Evolutionary conservation across 768 basidiomycete species (phyloP).

Genomic region (Candolleomyces aberdarensis): DNA sequence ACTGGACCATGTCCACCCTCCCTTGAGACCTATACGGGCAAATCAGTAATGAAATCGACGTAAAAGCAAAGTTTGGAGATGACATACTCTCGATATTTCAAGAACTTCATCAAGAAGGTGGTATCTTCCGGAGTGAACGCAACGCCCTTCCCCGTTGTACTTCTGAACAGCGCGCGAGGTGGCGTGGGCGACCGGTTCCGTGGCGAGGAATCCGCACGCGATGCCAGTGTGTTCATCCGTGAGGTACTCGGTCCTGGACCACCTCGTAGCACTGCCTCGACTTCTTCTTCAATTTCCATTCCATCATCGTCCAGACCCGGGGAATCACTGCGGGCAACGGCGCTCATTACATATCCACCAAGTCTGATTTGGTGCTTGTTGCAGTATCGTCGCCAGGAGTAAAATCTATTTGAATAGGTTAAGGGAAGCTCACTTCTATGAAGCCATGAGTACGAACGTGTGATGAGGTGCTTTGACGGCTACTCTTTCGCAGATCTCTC

Average conservation of each 20-base stretch:
- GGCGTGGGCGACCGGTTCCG: conserved; percentile 77
- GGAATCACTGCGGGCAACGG: conserved; percentile 24
- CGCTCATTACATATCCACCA: conserved; percentile 78
- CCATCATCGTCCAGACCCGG: conserved; percentile 42
- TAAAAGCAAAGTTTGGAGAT: not conserved
- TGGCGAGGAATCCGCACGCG: conserved; percentile 13
- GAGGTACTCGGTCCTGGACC: conserved; percentile 1
- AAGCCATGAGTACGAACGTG: conserved; percentile 38
- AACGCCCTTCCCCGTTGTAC: conserved; percentile 87
- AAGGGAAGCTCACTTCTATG: not conserved
- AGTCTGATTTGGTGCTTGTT: conserved; percentile 92
- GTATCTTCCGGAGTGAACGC: conserved; percentile 87
- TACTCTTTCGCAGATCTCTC: conserved; percentile 86
- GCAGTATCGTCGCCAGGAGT: conserved; percentile 89
- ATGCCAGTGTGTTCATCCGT: conserved; percentile 21
- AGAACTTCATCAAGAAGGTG: conserved; percentile 68
- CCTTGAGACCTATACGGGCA: conserved; percentile 34
- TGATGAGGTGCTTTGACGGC: conserved; percentile 90
- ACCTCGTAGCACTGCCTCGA: not conserved
- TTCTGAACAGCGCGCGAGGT: conserved; percentile 73
- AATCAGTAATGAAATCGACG: conserved; percentile 3
- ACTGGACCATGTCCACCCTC: conserved; percentile 31
- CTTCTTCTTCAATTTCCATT: conserved; percentile 39
- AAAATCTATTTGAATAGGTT: conserved; percentile 50
- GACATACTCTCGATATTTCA: conserved; percentile 74